phyloP scores from a whole-genome alignment of 2,329 filamentous ascomycete species.

The Bipolaris sorokiniana region DNA sequence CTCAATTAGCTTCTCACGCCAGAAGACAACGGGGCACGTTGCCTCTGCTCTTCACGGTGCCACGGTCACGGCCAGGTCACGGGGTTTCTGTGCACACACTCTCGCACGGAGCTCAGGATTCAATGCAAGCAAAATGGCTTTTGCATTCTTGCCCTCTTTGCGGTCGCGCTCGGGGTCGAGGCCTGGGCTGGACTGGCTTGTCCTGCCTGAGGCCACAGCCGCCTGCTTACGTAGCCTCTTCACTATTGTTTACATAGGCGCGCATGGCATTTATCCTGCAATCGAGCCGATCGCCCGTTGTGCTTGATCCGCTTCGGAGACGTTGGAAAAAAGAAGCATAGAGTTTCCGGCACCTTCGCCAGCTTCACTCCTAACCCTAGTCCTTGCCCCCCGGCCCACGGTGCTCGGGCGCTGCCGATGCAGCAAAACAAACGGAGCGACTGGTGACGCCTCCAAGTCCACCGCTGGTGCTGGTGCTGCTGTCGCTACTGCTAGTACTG shows the following conservation, averaged over 20 bases:
- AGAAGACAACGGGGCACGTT: conserved; percentile 15
- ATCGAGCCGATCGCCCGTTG: conserved; percentile 26
- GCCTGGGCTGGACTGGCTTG: not conserved
- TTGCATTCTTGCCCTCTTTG: not conserved
- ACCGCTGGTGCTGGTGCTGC: not conserved
- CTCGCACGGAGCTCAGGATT: not conserved
- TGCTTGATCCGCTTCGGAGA: conserved; percentile 10
- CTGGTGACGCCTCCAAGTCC: conserved; percentile 11
- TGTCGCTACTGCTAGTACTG: too few species aligned
- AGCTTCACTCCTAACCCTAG: conserved; percentile 23
- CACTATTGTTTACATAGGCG: conserved; percentile 3
- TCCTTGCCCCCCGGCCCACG: conserved; percentile 15
- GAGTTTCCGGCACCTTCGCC: conserved; percentile 9
- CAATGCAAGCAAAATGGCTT: not conserved
- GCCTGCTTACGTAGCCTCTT: conserved; percentile 4
- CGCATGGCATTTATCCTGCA: conserved; percentile 17
- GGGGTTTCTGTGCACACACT: conserved; percentile 1
- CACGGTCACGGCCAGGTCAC: conserved; percentile 3
- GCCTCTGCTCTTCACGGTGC: conserved; percentile 9
- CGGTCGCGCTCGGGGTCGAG: not conserved
- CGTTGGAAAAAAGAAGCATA: conserved; percentile 7
- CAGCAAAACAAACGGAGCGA: conserved; percentile 15
- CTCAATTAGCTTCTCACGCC: conserved; percentile 19
- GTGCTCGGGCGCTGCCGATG: conserved; percentile 24
- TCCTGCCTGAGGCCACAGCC: not conserved